phyloP scores from a whole-genome alignment of 176 grass and related monocot species.

The Carex cristatella region DNA sequence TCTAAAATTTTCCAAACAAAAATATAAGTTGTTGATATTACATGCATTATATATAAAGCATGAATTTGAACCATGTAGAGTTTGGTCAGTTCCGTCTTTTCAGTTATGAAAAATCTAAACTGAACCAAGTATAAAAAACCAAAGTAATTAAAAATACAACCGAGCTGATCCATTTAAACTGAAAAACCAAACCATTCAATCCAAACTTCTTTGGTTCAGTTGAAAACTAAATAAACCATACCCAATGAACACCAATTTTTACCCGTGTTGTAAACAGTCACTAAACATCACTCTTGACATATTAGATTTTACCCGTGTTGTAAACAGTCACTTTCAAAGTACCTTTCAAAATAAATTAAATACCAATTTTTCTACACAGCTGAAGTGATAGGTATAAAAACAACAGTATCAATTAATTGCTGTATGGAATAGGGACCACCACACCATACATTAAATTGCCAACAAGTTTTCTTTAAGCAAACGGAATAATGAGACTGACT shows the following conservation, averaged over 20 bases:
- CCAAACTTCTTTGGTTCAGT: too few species aligned
- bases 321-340: neutral
- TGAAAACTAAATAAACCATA: too few species aligned
- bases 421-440: neutral
- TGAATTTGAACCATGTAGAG: too few species aligned
- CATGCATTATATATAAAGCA: too few species aligned
- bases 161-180: too few species aligned
- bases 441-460: neutral
- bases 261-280: neutral
- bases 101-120: too few species aligned
- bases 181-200: too few species aligned
- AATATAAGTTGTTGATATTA: too few species aligned
- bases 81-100: too few species aligned
- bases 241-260: neutral
- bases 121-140: too few species aligned
- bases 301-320: neutral
- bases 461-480: slow-evolving; percentile 1
- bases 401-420: neutral
- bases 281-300: neutral
- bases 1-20: too few species aligned
- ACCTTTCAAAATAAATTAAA: neutral
- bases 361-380: neutral
- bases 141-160: too few species aligned
- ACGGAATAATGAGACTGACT: neutral
- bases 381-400: neutral